Conservation (phyloP, 2,329 filamentous ascomycete genomes). For the Phialemonium atrogriseum region DNA sequence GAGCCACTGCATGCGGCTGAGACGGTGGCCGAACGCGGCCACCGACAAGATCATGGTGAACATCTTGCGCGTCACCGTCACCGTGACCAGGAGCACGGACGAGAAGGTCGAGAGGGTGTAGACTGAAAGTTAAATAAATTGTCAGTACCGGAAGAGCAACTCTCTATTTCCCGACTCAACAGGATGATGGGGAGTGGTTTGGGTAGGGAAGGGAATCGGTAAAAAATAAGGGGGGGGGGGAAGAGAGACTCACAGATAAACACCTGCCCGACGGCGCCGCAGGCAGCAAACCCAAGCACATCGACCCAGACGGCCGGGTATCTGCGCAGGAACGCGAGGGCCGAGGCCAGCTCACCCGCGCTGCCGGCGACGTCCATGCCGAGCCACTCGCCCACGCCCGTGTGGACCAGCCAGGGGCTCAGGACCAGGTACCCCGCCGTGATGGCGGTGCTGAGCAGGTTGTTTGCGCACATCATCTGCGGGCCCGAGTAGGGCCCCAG, state of each 20-base stretch:
- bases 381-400: conserved; percentile 54
- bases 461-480: conserved; percentile 99
- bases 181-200: not conserved
- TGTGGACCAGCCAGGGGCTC: conserved; percentile 71
- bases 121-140: conserved; percentile 47
- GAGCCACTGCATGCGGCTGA: conserved; percentile 86
- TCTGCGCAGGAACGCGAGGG: conserved; percentile 68
- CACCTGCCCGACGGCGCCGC: conserved; percentile 87
- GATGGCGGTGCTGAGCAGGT: conserved; percentile 73
- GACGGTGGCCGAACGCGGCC: conserved; percentile 82
- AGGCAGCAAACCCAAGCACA: conserved; percentile 81
- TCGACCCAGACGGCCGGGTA: conserved; percentile 81
- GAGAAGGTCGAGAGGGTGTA: conserved; percentile 91
- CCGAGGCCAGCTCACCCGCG: conserved; percentile 71
- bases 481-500: conserved; percentile 80
- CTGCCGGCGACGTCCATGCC: conserved; percentile 56
- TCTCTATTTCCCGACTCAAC: too few relatives aligned
- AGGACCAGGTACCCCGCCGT: conserved; percentile 69
- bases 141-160: too few relatives aligned
- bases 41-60: conserved; percentile 97
- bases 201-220: not conserved
- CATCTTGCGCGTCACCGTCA: conserved; percentile 98
- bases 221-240: conserved; percentile 1
- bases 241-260: conserved; percentile 66
- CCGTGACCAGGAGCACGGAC: conserved; percentile 84